Evolutionary conservation across 768 basidiomycete species (phyloP).

Genomic region (Sarcomyxa edulis): DNA sequence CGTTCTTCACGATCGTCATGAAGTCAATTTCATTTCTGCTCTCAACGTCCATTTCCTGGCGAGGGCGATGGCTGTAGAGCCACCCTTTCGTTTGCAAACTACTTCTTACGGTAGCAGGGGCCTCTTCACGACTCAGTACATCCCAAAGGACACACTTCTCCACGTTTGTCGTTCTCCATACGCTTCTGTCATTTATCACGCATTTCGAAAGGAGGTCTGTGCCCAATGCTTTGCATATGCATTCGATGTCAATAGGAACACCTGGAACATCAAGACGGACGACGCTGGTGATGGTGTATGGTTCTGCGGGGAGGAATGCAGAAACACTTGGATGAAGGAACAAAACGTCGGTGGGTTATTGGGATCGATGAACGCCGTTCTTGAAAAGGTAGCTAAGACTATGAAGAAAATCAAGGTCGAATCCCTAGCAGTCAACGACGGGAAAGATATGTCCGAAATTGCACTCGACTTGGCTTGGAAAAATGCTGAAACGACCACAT

Average conservation of each 20-base stretch:
- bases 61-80: too few species aligned
- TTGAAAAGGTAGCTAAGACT: conserved; percentile 11
- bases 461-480: conserved; percentile 43
- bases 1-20: too few species aligned
- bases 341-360: conserved; percentile 23
- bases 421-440: conserved; percentile 10
- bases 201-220: conserved; percentile 65
- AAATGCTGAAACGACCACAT: conserved; percentile 25
- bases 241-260: conserved; percentile 28
- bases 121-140: conserved; percentile 37
- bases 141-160: conserved; percentile 38
- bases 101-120: conserved; percentile 50
- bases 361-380: conserved; percentile 22
- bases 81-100: too few species aligned
- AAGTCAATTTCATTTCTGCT: too few species aligned
- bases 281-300: conserved; percentile 35
- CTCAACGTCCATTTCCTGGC: too few species aligned
- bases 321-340: conserved; percentile 34
- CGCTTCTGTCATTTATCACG: conserved; percentile 51
- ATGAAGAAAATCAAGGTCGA: conserved; percentile 19
- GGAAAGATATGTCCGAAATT: conserved; percentile 30
- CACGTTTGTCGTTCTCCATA: conserved; percentile 45
- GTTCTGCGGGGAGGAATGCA: conserved; percentile 53
- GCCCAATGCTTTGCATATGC: conserved; percentile 59
- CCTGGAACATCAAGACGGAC: conserved; percentile 36